Base-by-base conservation (phyloP, 2,329 filamentous ascomycete genomes). In the Monilinia polystroma region DNA sequence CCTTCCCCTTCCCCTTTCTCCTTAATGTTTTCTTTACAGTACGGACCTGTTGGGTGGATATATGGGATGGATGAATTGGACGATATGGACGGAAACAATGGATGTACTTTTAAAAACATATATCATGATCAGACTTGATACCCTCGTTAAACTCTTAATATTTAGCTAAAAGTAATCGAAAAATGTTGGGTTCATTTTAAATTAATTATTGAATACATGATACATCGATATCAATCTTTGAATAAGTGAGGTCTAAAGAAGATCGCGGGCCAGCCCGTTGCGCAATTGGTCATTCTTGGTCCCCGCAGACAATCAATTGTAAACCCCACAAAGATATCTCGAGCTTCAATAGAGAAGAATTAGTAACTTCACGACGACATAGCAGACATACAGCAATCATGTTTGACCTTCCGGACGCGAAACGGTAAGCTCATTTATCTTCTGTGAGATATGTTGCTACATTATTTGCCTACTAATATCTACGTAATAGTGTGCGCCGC, bases 401-500 rank as follows among this genome's bases (percentile, higher is more conserved):
- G 82, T 84, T 84, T 70, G 81, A 82, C 52, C 65, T 84, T 11
- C 82, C 83, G 45, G 79, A 83, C 66, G 81, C 83, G 58, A 85
- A 85, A 74, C 79, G 82, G 83, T 84, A 75, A 68, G 78, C 69
- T 18, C 20, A 18, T 64, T 54, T 62, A 26, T 58, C 7, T 51
- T 26, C 3, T 3, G 45, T 5, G 12, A 35, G 5, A 16, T 14
- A 32, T 3, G 10, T 14, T 8, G 18, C 18, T 18, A 51, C 7
- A 26, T 57, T 38, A 7, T 20, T 51, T 51, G 26, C 38, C 56
- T 29, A 43, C 66, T 71, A 63, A 71, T 32, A 23, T 29, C 38
- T 43, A 18, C n/a, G 63, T 59, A 29, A 65, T n/a, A 77, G 85
- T 69, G 82, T 88, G 64, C 81, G 85, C 41, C 81, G 86, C 65